Percentiles rank a stretch among this genome's conserved stretches.
Evolutionary conservation across 2,329 filamentous ascomycete species (phyloP).

Genomic region (Endoconidiophora laricicola): DNA sequence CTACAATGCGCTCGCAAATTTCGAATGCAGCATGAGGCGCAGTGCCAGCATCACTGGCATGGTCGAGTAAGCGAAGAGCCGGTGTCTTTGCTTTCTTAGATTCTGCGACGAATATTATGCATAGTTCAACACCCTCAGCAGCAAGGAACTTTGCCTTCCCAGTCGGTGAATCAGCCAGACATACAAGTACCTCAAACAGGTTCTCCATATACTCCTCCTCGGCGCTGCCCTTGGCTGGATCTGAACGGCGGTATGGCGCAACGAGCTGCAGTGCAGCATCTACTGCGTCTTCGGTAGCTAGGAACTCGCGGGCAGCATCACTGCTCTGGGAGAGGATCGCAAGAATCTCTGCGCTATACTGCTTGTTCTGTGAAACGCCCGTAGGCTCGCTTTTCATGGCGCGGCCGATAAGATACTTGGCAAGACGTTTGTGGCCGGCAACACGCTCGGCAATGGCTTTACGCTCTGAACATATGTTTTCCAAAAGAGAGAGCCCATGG

Average conservation of each 20-base stretch:
- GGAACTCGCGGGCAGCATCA: slow-evolving; percentile 41
- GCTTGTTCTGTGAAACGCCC: slow-evolving; percentile 73
- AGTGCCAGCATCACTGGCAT: slow-evolving; percentile 39
- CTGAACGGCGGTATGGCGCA: slow-evolving; percentile 67
- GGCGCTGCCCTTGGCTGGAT: slow-evolving; percentile 69
- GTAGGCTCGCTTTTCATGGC: slow-evolving; percentile 33
- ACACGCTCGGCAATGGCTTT: slow-evolving; percentile 50
- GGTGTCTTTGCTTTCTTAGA: slow-evolving; percentile 63
- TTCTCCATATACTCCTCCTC: slow-evolving; percentile 96
- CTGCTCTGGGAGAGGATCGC: slow-evolving; percentile 76
- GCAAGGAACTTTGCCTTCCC: slow-evolving; percentile 74
- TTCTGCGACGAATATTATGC: slow-evolving; percentile 79
- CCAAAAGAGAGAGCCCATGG: slow-evolving; percentile 64
- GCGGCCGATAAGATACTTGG: slow-evolving; percentile 63
- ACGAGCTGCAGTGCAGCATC: slow-evolving; percentile 71
- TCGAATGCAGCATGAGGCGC: slow-evolving; percentile 25
- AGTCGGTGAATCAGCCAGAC: slow-evolving; percentile 53
- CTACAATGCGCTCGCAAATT: slow-evolving; percentile 62
- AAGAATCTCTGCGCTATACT: slow-evolving; percentile 83
- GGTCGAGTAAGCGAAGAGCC: slow-evolving; percentile 68
- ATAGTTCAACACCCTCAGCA: slow-evolving; percentile 82
- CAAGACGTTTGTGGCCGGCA: slow-evolving; percentile 47
- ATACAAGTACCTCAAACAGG: slow-evolving; percentile 72
- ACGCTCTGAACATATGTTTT: slow-evolving; percentile 64
- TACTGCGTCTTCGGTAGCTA: slow-evolving; percentile 53